Percentiles rank a stretch among this genome's conserved stretches.
These are phyloP conservation scores for Emergomyces orientalis DNA, from an alignment of 2,329 filamentous ascomycete species.

Conservation along the genomic window DNA sequence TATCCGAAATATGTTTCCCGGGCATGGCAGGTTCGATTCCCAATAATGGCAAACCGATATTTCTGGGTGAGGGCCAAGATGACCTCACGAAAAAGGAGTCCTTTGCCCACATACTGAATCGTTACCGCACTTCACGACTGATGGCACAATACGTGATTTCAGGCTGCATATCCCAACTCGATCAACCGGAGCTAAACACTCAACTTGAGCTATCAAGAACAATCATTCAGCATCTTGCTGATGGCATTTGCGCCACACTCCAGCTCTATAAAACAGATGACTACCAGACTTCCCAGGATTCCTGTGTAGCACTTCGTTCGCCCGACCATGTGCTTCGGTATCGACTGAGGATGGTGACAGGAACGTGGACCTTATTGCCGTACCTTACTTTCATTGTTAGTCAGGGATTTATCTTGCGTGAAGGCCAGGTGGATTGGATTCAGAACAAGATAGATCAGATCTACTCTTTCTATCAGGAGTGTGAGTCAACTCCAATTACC, in stretches of 20 bases:
- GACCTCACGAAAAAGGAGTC: not conserved
- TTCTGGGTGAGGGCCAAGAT: not conserved
- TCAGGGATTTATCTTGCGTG: not conserved
- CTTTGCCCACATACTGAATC: not conserved
- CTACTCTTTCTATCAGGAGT: not conserved
- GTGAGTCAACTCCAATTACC: not conserved
- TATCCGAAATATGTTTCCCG: not conserved
- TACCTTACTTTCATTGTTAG: not conserved
- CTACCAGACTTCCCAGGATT: not conserved
- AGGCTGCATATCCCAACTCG: not conserved
- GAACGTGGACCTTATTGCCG: not conserved
- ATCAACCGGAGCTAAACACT: not conserved
- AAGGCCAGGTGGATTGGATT: not conserved
- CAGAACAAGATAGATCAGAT: not conserved
- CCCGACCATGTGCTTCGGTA: not conserved
- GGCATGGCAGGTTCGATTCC: not conserved
- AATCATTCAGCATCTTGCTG: not conserved
- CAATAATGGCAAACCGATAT: not conserved
- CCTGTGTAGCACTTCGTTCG: not conserved
- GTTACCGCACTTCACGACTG: constrained; percentile 2
- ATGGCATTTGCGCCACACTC: not conserved
- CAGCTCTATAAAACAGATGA: not conserved
- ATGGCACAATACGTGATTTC: constrained; percentile 2
- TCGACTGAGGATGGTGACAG: not conserved
- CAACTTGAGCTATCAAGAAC: not conserved